Evolutionary conservation across 345 rosid species (phyloP).

Genomic region (Firmiana major): DNA sequence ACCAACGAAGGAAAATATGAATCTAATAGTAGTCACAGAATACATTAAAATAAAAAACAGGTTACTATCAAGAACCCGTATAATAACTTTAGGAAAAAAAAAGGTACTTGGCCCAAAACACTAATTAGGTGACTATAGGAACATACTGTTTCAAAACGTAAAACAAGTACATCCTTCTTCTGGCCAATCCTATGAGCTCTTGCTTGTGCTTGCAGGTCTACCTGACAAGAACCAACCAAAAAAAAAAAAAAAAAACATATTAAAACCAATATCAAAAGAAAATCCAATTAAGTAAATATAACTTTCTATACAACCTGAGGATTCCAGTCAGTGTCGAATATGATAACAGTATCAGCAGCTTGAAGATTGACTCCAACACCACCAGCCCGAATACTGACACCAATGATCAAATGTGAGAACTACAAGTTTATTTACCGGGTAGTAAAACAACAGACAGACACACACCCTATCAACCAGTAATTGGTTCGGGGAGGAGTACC

Average conservation of each 20-base stretch:
- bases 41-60: neutral
- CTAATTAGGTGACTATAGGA: neutral
- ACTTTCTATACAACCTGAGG: slow-evolving; percentile 61
- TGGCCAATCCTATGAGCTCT: slow-evolving; percentile 98
- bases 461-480: neutral
- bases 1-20: neutral
- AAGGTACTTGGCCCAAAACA: neutral
- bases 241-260: neutral
- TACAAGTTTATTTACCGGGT: neutral
- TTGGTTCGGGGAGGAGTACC: neutral
- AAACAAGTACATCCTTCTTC: slow-evolving; percentile 93
- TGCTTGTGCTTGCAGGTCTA: slow-evolving; percentile 97
- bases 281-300: slow-evolving; percentile 12
- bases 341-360: slow-evolving; percentile 91
- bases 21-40: neutral
- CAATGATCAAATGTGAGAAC: slow-evolving; percentile 22
- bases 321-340: slow-evolving; percentile 97
- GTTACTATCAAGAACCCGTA: neutral
- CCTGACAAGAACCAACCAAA: slow-evolving; percentile 37
- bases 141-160: slow-evolving; percentile 88
- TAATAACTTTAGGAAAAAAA: neutral
- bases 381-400: slow-evolving; percentile 87
- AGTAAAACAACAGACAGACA: neutral
- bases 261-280: neutral
- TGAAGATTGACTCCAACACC: slow-evolving; percentile 98